These are phyloP conservation scores for Boletus insuetus DNA, from an alignment of 768 basidiomycete species.

Conservation along the genomic window DNA sequence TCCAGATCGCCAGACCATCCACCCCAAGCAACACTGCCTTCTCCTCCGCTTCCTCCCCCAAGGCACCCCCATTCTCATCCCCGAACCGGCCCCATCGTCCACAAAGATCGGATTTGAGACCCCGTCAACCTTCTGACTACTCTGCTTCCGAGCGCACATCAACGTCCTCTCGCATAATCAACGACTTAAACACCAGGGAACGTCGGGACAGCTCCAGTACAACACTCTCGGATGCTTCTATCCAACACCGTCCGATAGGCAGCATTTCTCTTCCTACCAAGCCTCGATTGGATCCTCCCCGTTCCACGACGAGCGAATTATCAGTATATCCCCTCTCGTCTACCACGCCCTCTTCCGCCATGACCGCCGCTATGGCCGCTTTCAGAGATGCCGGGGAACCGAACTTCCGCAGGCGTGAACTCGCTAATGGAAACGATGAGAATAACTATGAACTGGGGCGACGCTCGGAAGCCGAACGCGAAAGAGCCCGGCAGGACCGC, in stretches of 20 bases:
- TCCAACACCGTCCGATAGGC: constrained; percentile 31
- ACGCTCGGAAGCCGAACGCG: constrained; percentile 59
- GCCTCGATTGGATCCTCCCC: constrained; percentile 17
- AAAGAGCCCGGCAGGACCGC: constrained; percentile 63
- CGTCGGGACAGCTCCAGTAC: constrained; percentile 53
- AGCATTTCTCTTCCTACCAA: constrained; percentile 18
- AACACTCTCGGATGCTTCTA: constrained; percentile 44
- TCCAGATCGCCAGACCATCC: constrained; percentile 58
- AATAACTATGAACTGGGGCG: constrained; percentile 56
- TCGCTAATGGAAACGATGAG: constrained; percentile 52
- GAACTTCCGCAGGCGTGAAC: constrained; percentile 54
- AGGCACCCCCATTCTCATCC: constrained; percentile 38
- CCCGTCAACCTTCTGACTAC: constrained; percentile 50
- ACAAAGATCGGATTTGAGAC: constrained; percentile 63
- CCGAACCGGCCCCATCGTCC: constrained; percentile 60
- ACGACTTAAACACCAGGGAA: constrained; percentile 27
- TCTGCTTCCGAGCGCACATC: constrained; percentile 50
- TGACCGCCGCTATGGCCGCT: constrained; percentile 61
- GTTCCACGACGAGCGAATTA: constrained; percentile 13
- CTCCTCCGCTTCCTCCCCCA: constrained; percentile 35
- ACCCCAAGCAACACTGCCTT: constrained; percentile 47
- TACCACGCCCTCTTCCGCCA: constrained; percentile 42
- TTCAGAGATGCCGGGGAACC: constrained; percentile 54
- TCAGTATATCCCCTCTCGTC: constrained; percentile 24
- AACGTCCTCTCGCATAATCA: constrained; percentile 38